phyloP scores from a whole-genome alignment of 805 yeast genomes.

The Blastobotrys mokoenaii region DNA sequence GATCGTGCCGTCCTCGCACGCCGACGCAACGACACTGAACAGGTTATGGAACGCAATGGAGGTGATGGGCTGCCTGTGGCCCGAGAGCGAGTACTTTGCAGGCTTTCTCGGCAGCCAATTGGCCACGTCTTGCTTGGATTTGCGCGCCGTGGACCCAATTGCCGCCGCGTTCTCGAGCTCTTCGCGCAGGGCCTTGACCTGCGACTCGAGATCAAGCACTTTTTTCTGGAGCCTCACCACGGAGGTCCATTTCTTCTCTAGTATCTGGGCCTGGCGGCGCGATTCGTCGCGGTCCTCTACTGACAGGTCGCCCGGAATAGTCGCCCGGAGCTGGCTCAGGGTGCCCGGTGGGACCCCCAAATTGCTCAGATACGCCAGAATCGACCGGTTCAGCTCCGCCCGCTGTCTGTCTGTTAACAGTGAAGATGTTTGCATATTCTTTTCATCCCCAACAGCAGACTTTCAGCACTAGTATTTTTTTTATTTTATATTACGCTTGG shows the following conservation, averaged over 20 bases:
- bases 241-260: conserved; percentile 82
- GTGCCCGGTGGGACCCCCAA: not conserved
- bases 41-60: conserved; percentile 65
- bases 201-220: conserved; percentile 59
- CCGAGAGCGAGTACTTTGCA: conserved; percentile 35
- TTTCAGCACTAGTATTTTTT: too few species aligned
- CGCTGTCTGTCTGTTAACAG: conserved; percentile 13
- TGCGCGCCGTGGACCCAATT: conserved; percentile 15
- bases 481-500: too few species aligned
- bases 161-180: conserved; percentile 37
- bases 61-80: conserved; percentile 54
- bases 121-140: conserved; percentile 20
- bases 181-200: conserved; percentile 36
- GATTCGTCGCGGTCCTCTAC: conserved; percentile 9
- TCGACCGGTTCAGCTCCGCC: conserved; percentile 12
- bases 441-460: too few species aligned
- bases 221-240: conserved; percentile 71
- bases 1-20: conserved; percentile 64
- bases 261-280: conserved; percentile 25
- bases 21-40: conserved; percentile 57
- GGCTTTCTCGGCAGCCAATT: conserved; percentile 58
- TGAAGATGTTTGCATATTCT: conserved; percentile 7
- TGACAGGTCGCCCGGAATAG: not conserved
- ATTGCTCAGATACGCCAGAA: conserved; percentile 11
- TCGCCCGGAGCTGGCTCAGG: not conserved